Conservation (phyloP, 2,329 filamentous ascomycete genomes). For the Fusarium verrucosum region DNA sequence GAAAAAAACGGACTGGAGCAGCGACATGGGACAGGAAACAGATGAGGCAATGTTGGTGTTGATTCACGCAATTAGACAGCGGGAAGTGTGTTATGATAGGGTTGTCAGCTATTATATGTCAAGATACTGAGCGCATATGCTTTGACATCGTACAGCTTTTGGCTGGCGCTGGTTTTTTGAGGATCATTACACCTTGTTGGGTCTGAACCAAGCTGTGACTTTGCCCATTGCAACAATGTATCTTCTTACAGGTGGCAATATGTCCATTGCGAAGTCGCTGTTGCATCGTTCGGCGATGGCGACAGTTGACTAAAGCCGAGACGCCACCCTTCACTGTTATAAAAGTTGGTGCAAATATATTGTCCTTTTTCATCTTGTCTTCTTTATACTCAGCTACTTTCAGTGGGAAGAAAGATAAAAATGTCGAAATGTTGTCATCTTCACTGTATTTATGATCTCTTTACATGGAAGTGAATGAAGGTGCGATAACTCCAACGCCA, state of each 20-base stretch:
- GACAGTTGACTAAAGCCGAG: neutral
- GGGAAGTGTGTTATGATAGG: conserved; percentile 41
- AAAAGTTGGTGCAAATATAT: no score
- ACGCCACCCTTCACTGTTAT: neutral
- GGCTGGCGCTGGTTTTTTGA: conserved; percentile 3
- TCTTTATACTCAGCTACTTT: neutral
- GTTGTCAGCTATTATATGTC: conserved; percentile 31
- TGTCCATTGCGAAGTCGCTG: conserved; percentile 4
- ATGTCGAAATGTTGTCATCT: neutral
- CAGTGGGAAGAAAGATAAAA: neutral
- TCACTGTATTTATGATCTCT: neutral
- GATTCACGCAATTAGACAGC: conserved; percentile 36
- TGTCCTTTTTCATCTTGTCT: no score
- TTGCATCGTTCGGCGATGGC: conserved; percentile 7
- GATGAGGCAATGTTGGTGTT: conserved; percentile 12
- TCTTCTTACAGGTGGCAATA: neutral
- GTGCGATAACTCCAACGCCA: conserved; percentile 24
- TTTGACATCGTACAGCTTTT: neutral
- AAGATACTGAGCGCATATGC: conserved; percentile 32
- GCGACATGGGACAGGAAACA: conserved; percentile 26
- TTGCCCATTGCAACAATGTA: neutral
- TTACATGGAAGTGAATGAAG: neutral
- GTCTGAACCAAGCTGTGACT: no score
- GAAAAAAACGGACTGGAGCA: conserved; percentile 17
- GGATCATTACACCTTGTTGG: neutral